A percentile compares a stretch with the other conserved stretches of the same genome.
Conservation (phyloP, 2,329 filamentous ascomycete species). For the Claviceps sp. region DNA sequence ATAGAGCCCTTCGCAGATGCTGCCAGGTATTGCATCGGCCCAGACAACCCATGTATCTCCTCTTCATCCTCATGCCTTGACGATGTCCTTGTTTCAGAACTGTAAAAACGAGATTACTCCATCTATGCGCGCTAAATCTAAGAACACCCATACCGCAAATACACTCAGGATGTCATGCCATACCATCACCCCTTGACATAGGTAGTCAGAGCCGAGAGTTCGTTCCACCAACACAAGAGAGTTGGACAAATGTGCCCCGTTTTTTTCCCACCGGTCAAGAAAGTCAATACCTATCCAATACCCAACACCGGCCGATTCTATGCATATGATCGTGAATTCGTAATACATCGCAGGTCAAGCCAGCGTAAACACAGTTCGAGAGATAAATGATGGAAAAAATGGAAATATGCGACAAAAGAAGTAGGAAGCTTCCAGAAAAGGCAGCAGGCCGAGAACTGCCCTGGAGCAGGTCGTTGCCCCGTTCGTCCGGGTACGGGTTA, state of each 20-base stretch:
- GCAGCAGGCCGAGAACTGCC: background rate
- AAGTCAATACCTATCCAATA: background rate
- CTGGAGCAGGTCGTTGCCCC: background rate
- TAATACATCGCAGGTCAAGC: slow-evolving; percentile 1
- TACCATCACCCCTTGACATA: too few relatives aligned
- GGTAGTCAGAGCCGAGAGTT: background rate
- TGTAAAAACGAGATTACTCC: background rate
- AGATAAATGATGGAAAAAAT: background rate
- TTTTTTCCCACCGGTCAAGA: background rate
- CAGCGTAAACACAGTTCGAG: background rate
- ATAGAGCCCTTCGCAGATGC: background rate
- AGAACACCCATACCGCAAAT: background rate
- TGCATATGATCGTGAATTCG: background rate
- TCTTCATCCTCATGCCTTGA: background rate
- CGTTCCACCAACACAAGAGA: background rate
- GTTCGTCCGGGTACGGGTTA: background rate
- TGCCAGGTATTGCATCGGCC: background rate
- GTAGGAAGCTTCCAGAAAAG: background rate
- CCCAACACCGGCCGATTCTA: slow-evolving; percentile 1
- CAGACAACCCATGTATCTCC: background rate
- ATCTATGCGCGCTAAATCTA: background rate
- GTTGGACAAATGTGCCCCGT: background rate
- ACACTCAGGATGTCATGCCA: background rate
- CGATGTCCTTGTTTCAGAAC: background rate
- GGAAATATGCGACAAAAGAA: background rate